Base-by-base conservation (phyloP, 164 flowering plant species). In the Aristolochia contorta region DNA sequence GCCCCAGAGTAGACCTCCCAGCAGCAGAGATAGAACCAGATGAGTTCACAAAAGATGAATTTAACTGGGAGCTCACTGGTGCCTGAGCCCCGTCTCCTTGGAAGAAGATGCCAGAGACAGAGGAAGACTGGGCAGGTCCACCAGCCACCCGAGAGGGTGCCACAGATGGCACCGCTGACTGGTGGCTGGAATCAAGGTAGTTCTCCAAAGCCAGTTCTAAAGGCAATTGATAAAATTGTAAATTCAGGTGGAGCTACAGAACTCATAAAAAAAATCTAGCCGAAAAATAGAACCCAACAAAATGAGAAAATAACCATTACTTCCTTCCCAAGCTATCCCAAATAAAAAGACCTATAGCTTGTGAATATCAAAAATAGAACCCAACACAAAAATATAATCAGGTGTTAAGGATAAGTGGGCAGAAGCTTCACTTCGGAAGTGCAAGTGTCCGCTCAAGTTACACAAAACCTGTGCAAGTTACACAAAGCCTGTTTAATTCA, bases 111-210 rank as follows among this genome's bases (percentile, higher is more conserved):
- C 95, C 95, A 52, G 96, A 93, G 71, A 82, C 80, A 19, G 91
- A 78, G 53, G 93, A 79, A 54, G 93, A 84, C 49, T 81, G 94
- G 33, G 79, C 59, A 58, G 80, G 67, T 20, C 89, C 91, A 60
- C 97, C 91, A 71, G 80, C 87, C 83, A 80, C 82, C 71, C 84
- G 81, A 71, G 96, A 81, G 67, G 87, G 85, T 56, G 77, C 94
- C 91, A 80, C 82, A 16, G 69, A 66, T 32, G 82, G 74, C 83
- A 84, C 80, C 71, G 63, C 66, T 65, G 75, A 71, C 63, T 82
- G 87, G 75, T 78, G 83, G 78, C 79, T 60, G 72, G 79, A 76
- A 65, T 82, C 84, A 63, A 82, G 68, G 71, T 84, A 85, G 67
- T 80, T 82, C 56, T 85, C 83, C 77, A 81, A 75, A 57, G 83